These are phyloP conservation scores for Eimeria praecox DNA, from an alignment of 169 alveolate species.

Conservation along the genomic window DNA sequence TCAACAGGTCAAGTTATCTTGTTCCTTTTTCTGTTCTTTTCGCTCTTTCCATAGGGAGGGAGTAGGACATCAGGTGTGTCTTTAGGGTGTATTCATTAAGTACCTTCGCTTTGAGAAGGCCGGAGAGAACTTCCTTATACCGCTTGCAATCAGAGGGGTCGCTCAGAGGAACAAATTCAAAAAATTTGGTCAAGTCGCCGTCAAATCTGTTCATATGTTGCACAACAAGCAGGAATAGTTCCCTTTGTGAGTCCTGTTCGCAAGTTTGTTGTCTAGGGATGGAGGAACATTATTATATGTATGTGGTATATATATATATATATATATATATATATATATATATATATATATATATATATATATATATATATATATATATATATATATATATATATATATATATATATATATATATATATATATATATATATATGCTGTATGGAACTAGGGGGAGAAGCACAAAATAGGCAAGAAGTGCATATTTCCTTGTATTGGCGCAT, in stretches of 20 bases:
- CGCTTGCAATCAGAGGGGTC: conserved; percentile 61
- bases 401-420: no score
- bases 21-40: neutral
- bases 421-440: neutral
- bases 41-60: neutral
- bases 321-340: no score
- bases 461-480: neutral
- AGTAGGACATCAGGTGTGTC: neutral
- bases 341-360: no score
- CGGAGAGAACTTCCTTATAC: conserved; percentile 24
- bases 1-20: neutral
- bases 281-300: no score
- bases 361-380: no score
- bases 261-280: neutral
- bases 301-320: no score
- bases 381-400: no score
- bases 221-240: neutral
- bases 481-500: neutral
- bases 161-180: conserved; percentile 78
- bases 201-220: conserved; percentile 43
- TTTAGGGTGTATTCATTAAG: no score
- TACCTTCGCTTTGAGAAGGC: conserved; percentile 72
- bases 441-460: neutral
- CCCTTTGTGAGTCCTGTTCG: no score
- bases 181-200: conserved; percentile 75